Conservation (phyloP, 192 early-diverging fungal genomes). For the Dispira parvispora region DNA sequence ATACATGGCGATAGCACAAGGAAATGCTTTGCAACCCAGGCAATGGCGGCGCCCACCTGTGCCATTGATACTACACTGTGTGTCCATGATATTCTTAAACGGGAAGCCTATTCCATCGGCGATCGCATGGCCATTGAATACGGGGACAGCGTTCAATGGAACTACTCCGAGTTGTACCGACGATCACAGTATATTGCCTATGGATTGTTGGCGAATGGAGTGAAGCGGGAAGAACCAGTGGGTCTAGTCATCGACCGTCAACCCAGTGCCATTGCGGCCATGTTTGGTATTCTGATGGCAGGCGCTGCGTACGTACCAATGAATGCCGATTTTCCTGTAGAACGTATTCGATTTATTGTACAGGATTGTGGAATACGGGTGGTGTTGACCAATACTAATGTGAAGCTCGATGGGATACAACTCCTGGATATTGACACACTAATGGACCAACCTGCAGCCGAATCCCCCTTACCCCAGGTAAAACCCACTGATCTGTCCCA, state of each 20-base stretch:
- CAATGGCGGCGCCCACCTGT: no score
- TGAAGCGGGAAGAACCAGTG: neutral
- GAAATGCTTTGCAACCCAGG: neutral
- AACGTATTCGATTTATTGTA: no score
- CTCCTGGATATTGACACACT: neutral
- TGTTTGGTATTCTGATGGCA: neutral
- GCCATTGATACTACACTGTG: neutral
- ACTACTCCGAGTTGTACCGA: neutral
- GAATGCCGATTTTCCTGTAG: no score
- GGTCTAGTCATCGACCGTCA: neutral
- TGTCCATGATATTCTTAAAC: neutral
- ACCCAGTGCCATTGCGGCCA: constrained; percentile 2
- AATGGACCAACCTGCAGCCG: neutral
- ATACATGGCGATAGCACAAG: neutral
- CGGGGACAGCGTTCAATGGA: neutral
- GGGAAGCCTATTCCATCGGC: neutral
- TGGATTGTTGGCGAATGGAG: neutral
- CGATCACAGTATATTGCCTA: neutral
- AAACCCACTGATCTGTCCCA: neutral
- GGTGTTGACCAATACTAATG: neutral
- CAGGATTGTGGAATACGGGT: neutral
- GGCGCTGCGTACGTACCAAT: neutral
- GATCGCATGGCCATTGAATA: constrained; percentile 4
- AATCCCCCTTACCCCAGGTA: neutral
- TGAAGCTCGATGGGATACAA: neutral